A percentile compares a stretch with the other conserved stretches of the same genome.
Conservation (phyloP, 148 eudicot genomes). For the Vaccinium darrowii region DNA sequence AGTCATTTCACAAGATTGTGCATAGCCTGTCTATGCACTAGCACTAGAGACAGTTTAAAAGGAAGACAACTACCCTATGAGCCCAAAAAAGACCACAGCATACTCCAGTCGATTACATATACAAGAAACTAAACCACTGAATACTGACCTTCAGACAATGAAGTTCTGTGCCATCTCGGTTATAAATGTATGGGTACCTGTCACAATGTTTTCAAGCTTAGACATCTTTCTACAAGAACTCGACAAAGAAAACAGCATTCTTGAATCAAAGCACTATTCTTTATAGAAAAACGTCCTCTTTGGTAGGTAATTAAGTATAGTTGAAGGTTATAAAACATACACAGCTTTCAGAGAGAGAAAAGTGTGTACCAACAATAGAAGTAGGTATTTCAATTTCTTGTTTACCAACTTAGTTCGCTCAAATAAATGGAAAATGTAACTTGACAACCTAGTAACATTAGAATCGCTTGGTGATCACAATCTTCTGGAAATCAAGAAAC, state of each 20-base stretch:
- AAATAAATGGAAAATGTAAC: not conserved
- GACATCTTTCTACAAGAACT: conserved; percentile 3
- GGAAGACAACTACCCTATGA: not conserved
- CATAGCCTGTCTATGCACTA: not conserved
- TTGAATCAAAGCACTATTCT: no score
- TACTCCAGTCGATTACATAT: not conserved
- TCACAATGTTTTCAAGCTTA: conserved; percentile 6
- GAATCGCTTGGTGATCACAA: not conserved
- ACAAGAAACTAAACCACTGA: not conserved
- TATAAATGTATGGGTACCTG: conserved; percentile 73
- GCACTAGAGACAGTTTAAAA: not conserved
- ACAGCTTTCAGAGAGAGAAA: not conserved
- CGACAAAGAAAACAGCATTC: not conserved
- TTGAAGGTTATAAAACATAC: not conserved
- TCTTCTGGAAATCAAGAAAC: not conserved
- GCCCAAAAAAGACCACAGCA: not conserved
- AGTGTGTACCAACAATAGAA: not conserved
- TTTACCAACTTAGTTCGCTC: not conserved
- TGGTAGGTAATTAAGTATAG: not conserved
- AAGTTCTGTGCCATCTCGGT: conserved; percentile 68
- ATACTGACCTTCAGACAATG: conserved; percentile 79
- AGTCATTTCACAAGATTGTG: not conserved
- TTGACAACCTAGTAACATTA: not conserved
- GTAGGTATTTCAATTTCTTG: not conserved
- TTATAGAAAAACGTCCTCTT: no score